These are phyloP conservation scores for Arabidopsis suecica DNA, from an alignment of 345 rosid genomes.

Conservation along the genomic window DNA sequence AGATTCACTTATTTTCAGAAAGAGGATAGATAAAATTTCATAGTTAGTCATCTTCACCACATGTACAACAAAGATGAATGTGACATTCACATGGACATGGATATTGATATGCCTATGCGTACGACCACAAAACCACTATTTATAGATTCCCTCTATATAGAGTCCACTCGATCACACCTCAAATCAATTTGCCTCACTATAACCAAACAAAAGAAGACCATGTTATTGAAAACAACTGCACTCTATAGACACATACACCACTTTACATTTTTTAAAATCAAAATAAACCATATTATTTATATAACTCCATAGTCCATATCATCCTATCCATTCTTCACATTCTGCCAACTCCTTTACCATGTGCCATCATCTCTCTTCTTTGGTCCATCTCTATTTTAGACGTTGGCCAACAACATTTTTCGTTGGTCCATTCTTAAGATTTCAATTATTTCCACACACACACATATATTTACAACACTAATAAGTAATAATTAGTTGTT, in stretches of 20 bases:
- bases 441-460: conserved; percentile 9
- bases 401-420: conserved; percentile 41
- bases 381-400: conserved; percentile 39
- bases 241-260: conserved; percentile 1
- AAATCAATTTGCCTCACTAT: conserved; percentile 36
- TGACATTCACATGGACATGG: conserved; percentile 47
- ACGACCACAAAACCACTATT: conserved; percentile 43
- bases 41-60: conserved; percentile 41
- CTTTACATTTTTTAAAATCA: neutral
- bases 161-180: conserved; percentile 39
- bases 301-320: conserved; percentile 34
- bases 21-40: neutral
- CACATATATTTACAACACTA: neutral
- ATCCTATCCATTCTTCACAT: conserved; percentile 42
- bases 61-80: conserved; percentile 40
- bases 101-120: conserved; percentile 30
- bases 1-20: neutral
- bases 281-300: neutral
- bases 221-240: conserved; percentile 44
- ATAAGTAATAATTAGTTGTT: neutral
- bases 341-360: conserved; percentile 40
- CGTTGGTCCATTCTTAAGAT: conserved; percentile 19
- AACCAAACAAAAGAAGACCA: conserved; percentile 48
- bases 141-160: conserved; percentile 38
- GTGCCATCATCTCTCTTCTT: conserved; percentile 37